Evolutionary conservation across 768 basidiomycete genomes (phyloP).

Genomic region (Trametes cubensis): DNA sequence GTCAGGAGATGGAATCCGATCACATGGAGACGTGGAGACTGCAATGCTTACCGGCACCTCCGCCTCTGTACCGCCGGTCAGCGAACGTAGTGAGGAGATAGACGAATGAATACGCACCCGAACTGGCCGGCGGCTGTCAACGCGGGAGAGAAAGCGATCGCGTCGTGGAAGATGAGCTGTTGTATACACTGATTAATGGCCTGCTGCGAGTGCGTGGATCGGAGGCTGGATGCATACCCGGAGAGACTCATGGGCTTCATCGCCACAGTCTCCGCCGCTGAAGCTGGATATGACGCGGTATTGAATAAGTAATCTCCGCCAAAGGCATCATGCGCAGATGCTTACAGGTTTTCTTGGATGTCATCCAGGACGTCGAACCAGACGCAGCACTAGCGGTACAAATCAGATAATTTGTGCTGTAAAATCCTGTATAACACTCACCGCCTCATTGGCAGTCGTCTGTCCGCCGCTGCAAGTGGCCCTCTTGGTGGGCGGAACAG

Average conservation of each 20-base stretch:
- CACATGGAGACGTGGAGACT: background rate
- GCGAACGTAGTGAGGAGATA: background rate
- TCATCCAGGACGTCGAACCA: constrained; percentile 26
- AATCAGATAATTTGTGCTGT: background rate
- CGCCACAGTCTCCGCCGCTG: constrained; percentile 21
- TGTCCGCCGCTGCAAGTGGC: constrained; percentile 24
- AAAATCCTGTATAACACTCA: background rate
- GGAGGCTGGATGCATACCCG: background rate
- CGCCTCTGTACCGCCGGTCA: constrained; percentile 24
- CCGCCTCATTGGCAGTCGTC: constrained; percentile 23
- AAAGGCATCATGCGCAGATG: no score
- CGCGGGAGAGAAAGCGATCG: constrained; percentile 26
- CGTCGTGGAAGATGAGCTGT: constrained; percentile 35
- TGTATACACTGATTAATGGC: background rate
- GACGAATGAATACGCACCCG: constrained; percentile 5
- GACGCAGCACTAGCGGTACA: constrained; percentile 14
- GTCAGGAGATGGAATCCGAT: background rate
- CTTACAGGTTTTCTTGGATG: constrained; percentile 21
- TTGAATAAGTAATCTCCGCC: background rate
- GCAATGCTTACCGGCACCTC: constrained; percentile 28
- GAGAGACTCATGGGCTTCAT: constrained; percentile 19
- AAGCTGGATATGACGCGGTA: background rate
- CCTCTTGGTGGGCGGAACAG: constrained; percentile 13
- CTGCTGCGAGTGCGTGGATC: background rate
- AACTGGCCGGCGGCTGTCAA: constrained; percentile 19